A percentile compares a stretch with the other conserved stretches of the same genome.
Conservation (phyloP, 2,329 filamentous ascomycete species). For the Paraphaeosphaeria sporulosa region DNA sequence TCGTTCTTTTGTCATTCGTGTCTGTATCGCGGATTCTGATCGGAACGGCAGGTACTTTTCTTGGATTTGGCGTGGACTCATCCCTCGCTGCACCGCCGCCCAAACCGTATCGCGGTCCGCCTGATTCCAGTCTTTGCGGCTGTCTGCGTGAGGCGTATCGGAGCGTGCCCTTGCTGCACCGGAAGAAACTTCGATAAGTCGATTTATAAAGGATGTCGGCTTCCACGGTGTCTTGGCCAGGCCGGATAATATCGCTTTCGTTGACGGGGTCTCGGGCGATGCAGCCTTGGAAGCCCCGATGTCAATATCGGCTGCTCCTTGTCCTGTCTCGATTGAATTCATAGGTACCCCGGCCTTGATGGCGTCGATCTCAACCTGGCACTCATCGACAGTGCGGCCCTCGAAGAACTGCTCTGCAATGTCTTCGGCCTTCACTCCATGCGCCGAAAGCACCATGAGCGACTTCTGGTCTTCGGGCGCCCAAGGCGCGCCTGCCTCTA, state of each 20-base stretch:
- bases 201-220: not conserved
- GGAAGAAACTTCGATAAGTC: not conserved
- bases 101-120: not conserved
- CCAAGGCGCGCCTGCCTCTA: not conserved
- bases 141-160: not conserved
- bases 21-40: not conserved
- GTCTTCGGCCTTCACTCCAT: not conserved
- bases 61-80: not conserved
- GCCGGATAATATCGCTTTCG: too few species aligned
- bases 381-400: conserved; percentile 2
- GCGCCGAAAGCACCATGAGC: not conserved
- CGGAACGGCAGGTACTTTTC: conserved; percentile 1
- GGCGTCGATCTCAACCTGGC: not conserved
- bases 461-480: not conserved
- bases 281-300: not conserved
- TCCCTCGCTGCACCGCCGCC: not conserved
- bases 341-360: not conserved
- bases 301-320: not conserved
- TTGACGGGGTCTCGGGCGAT: not conserved
- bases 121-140: conserved; percentile 1
- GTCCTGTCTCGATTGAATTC: not conserved
- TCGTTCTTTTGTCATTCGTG: not conserved
- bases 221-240: not conserved
- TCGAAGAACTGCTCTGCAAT: not conserved
- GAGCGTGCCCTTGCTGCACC: not conserved